phyloP scores from a whole-genome alignment of 2,329 filamentous ascomycete species.

The Curvularia lunata region DNA sequence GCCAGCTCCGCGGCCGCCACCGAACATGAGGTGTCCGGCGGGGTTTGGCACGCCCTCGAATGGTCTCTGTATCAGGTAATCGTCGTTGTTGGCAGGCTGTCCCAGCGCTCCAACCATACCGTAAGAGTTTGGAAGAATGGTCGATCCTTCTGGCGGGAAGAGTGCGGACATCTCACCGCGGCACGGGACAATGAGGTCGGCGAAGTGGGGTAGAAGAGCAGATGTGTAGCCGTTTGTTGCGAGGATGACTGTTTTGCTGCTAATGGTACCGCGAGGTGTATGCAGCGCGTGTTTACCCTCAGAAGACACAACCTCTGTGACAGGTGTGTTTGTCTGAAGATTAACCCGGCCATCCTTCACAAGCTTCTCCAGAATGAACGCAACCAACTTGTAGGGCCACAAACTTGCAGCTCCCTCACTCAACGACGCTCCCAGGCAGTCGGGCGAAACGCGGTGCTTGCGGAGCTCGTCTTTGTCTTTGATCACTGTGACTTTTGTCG shows the following conservation, averaged over 20 bases:
- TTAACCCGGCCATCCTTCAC: constrained; percentile 63
- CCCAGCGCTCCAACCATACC: constrained; percentile 64
- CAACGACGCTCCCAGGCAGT: constrained; percentile 67
- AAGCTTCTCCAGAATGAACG: constrained; percentile 70
- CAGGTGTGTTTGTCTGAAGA: constrained; percentile 76
- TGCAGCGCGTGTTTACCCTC: constrained; percentile 63
- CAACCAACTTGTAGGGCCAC: constrained; percentile 86
- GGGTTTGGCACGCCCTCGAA: constrained; percentile 51
- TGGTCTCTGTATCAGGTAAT: constrained; percentile 76
- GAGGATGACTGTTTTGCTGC: constrained; percentile 70
- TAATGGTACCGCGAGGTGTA: constrained; percentile 72
- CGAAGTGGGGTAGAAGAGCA: constrained; percentile 71
- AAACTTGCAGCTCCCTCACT: constrained; percentile 70
- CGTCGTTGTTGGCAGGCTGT: constrained; percentile 61
- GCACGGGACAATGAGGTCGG: constrained; percentile 76
- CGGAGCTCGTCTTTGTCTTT: constrained; percentile 55
- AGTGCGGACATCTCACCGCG: constrained; percentile 75
- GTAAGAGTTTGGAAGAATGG: constrained; percentile 64
- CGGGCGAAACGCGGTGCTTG: constrained; percentile 55
- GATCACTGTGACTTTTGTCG: constrained; percentile 49
- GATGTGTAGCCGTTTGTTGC: constrained; percentile 88
- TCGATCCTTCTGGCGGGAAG: constrained; percentile 58
- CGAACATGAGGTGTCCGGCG: constrained; percentile 69
- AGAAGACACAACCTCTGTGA: constrained; percentile 47
- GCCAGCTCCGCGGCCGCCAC: constrained; percentile 68